Evolutionary conservation across 1,284 basidiomycete genomes (phyloP).

Genomic region (Puccinia hordei): DNA sequence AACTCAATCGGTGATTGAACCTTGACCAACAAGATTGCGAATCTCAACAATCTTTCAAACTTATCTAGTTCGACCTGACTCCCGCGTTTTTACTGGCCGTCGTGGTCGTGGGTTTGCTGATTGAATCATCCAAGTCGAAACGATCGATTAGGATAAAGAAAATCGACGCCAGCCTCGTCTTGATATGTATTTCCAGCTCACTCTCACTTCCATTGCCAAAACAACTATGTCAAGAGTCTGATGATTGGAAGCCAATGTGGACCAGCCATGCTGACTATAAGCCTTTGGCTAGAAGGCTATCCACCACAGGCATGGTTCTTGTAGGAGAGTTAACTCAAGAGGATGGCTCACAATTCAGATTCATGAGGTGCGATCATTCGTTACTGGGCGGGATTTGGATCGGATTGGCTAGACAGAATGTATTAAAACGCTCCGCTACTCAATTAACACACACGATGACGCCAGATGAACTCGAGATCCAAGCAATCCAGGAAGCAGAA

Average conservation of each 20-base stretch:
- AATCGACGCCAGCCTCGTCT: neutral
- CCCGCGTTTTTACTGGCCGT: conserved; percentile 9
- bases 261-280: neutral
- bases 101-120: neutral
- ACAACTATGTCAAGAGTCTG: conserved; percentile 36
- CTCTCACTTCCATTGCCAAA: conserved; percentile 18
- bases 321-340: conserved; percentile 69
- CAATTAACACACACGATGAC: neutral
- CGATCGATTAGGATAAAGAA: neutral
- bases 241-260: neutral
- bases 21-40: neutral
- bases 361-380: conserved; percentile 81
- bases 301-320: conserved; percentile 74
- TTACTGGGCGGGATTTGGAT: conserved; percentile 86
- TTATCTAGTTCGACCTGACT: conserved; percentile 21
- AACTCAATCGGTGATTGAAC: neutral
- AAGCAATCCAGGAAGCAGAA: conserved; percentile 59
- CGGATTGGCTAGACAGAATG: conserved; percentile 56
- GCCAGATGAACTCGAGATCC: conserved; percentile 59
- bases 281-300: conserved; percentile 70
- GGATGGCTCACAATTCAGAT: conserved; percentile 67
- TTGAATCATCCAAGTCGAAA: neutral
- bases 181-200: neutral
- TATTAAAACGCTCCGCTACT: conserved; percentile 54
- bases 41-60: neutral